Percentiles rank a stretch among this genome's conserved stretches.
Conservation (phyloP, 2,329 filamentous ascomycete genomes). For the Scortechinia acanthostroma region DNA sequence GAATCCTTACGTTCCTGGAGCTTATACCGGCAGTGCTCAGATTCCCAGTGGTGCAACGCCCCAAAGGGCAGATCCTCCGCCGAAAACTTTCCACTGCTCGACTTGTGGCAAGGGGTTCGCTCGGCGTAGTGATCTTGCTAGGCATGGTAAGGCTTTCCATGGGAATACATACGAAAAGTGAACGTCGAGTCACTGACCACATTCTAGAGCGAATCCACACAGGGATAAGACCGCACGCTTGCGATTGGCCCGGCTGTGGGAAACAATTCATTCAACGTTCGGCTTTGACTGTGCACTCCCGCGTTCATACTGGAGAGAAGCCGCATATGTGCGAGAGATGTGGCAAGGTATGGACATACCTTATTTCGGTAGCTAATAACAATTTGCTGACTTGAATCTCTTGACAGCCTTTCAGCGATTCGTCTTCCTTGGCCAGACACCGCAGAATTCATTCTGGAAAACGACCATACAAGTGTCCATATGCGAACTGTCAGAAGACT, state of each 20-base stretch:
- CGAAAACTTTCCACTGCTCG: constrained; percentile 1
- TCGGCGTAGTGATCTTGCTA: neutral
- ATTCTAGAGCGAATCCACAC: constrained; percentile 1
- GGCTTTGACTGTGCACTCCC: neutral
- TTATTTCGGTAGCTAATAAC: neutral
- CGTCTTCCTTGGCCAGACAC: constrained; percentile 86
- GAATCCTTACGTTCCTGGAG: neutral
- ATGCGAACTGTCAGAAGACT: constrained; percentile 95
- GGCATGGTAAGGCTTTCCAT: neutral
- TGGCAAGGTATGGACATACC: neutral
- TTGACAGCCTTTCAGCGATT: constrained; percentile 84
- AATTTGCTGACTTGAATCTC: constrained; percentile 5
- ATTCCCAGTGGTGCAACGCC: neutral
- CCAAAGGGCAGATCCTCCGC: neutral
- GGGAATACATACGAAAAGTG: too few species aligned
- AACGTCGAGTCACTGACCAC: too few species aligned
- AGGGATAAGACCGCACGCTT: neutral
- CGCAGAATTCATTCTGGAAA: constrained; percentile 92
- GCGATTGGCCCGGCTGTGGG: constrained; percentile 1
- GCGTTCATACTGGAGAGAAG: constrained; percentile 1
- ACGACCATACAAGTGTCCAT: constrained; percentile 93
- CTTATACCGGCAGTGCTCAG: neutral
- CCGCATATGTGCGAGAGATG: constrained; percentile 1
- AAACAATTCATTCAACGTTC: constrained; percentile 2
- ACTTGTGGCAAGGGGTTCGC: constrained; percentile 2